Evolutionary conservation across 495 filamentous ascomycete genomes (phyloP), one percentile per base, ranked within the genome.

Genomic region (Hyaloscypha bicolor): DNA sequence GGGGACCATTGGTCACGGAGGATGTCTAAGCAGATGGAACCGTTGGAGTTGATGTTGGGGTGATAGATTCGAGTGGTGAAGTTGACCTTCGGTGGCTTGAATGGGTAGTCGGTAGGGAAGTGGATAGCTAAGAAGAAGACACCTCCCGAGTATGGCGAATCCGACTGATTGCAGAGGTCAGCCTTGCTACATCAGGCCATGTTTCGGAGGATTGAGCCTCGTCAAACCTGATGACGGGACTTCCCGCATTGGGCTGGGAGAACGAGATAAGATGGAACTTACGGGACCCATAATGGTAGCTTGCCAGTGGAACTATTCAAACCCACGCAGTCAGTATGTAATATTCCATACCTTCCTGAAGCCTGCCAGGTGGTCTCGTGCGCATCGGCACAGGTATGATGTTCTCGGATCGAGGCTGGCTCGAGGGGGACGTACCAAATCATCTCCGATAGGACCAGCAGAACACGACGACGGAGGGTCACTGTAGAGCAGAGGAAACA

Each of bases 31-130:
- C 95, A 99, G 82, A 99, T 99, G 79, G 93, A 97, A 77, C 95
- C 95, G 78, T 99, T 99, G 70, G 93, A 96, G 86, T 99, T 99
- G 93, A 99, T 99, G 82, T 99, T 99, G 75, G 95, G 95, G 84
- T 99, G 95, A 78, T 99, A 98, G 85, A 99, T 98, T 74, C 95
- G 89, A 62, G 95, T 99, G 68, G 92, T 97, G 87, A 99, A 99
- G 89, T 97, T 97, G 81, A 99, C 95, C 87, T 99, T 99, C 63
- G 95, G 95, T 51, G 95, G 96, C 88, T 99, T 99, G 88, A 99
- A 99, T 5, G 95, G 95, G 81, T 99, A 99, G 85, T 99, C 95
- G 83, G 95, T 99, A 69, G 95, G 95, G 87, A 99, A 99, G 82
- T 97, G 92, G 75, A 99, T 99, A 66, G 90, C 87, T 62, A 99